These are phyloP conservation scores for Basidiobolus meristosporus DNA, from an alignment of 371 early-diverging fungal species.

Conservation along the genomic window DNA sequence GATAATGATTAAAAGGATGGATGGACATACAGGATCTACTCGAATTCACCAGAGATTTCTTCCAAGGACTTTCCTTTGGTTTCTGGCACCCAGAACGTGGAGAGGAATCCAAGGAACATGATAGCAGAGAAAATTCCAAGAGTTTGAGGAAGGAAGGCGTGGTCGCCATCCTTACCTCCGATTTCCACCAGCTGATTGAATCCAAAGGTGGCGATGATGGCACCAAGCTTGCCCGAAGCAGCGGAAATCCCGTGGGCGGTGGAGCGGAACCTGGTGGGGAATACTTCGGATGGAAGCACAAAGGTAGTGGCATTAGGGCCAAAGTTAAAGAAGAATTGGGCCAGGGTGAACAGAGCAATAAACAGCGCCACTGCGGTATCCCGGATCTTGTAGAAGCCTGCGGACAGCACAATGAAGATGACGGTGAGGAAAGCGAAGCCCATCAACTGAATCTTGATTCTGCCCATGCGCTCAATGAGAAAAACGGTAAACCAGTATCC, in stretches of 20 bases:
- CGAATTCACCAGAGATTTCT: conserved; percentile 12
- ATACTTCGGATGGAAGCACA: no score
- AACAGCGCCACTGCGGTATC: no score
- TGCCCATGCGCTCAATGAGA: conserved; percentile 47
- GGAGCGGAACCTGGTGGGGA: no score
- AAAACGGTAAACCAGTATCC: conserved; percentile 61
- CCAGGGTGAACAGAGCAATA: no score
- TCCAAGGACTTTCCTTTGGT: conserved; percentile 31
- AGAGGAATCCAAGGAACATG: conserved; percentile 38
- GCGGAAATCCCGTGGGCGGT: no score
- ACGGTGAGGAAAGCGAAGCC: conserved; percentile 38
- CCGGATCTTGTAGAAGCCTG: conserved; percentile 22
- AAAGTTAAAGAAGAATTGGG: no score
- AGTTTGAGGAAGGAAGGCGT: conserved; percentile 38
- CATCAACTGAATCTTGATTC: conserved; percentile 58
- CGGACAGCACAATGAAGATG: conserved; percentile 40
- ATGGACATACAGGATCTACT: no score
- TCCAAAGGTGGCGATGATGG: no score
- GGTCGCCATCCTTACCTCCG: conserved; percentile 33
- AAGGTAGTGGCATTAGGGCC: no score
- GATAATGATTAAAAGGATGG: no score
- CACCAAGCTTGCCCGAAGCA: no score
- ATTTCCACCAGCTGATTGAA: conserved; percentile 51
- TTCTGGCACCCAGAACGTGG: conserved; percentile 24
- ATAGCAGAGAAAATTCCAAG: conserved; percentile 49